Evolutionary conservation across 768 basidiomycete genomes (phyloP).

Genomic region (Suillus brevipes): DNA sequence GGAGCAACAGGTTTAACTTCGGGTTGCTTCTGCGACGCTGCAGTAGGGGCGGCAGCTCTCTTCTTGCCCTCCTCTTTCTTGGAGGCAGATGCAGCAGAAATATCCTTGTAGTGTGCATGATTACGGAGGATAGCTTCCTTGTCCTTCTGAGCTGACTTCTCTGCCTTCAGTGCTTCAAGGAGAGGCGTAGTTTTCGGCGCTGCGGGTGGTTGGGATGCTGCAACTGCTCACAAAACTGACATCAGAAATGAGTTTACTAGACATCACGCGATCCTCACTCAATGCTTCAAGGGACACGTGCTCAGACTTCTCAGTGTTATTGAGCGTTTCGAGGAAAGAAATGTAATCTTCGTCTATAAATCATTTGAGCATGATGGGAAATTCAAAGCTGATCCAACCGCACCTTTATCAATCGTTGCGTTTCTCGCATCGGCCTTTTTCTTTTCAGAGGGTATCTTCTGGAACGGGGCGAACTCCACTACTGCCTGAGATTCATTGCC

Average conservation of each 20-base stretch:
- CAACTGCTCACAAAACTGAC: constrained; percentile 43
- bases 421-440: constrained; percentile 80
- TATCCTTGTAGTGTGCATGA: constrained; percentile 71
- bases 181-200: constrained; percentile 86
- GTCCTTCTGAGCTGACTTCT: constrained; percentile 63
- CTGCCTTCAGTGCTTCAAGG: constrained; percentile 88
- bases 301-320: constrained; percentile 51
- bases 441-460: constrained; percentile 74
- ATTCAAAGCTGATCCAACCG: constrained; percentile 11
- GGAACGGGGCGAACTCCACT: constrained; percentile 93
- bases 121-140: constrained; percentile 72
- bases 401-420: constrained; percentile 90
- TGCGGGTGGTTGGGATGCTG: constrained; percentile 57
- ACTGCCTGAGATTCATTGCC: constrained; percentile 87
- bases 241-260: not conserved
- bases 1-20: constrained; percentile 26
- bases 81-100: constrained; percentile 26
- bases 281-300: constrained; percentile 63
- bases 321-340: constrained; percentile 78
- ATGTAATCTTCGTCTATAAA: constrained; percentile 75
- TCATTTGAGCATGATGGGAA: constrained; percentile 7
- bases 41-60: constrained; percentile 30
- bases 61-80: constrained; percentile 42
- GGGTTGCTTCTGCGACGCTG: constrained; percentile 34
- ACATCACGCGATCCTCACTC: constrained; percentile 40